These are phyloP conservation scores for Dioscorea cayenensis DNA, from an alignment of 116 monocot species.

Conservation along the genomic window DNA sequence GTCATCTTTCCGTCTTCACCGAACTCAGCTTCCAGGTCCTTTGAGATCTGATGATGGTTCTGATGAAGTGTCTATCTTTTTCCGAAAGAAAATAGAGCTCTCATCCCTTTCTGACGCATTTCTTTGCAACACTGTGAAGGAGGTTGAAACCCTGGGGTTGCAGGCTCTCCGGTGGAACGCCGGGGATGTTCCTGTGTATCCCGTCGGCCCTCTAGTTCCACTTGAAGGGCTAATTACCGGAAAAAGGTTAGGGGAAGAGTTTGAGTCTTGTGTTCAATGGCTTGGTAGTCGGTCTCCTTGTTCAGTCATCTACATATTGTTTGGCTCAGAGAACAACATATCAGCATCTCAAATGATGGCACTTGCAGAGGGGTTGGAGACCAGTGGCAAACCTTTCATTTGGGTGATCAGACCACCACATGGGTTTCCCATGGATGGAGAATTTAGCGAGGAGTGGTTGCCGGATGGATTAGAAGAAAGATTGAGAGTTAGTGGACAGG, in stretches of 20 bases:
- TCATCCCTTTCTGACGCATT: constrained; percentile 12
- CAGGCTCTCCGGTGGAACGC: constrained; percentile 7
- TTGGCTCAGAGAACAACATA: constrained; percentile 2
- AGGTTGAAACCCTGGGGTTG: constrained; percentile 22
- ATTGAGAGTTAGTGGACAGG: neutral
- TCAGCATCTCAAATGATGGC: neutral
- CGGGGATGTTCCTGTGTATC: constrained; percentile 9
- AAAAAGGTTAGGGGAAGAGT: no score
- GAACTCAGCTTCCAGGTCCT: constrained; percentile 17
- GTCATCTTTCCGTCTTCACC: constrained; percentile 15
- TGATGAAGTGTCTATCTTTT: constrained; percentile 19
- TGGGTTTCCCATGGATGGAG: neutral
- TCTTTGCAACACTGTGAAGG: constrained; percentile 41
- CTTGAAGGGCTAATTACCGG: no score
- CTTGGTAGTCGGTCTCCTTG: no score
- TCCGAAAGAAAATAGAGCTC: constrained; percentile 18
- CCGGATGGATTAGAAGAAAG: neutral
- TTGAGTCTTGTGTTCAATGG: no score
- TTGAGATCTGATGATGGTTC: constrained; percentile 8
- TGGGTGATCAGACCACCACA: neutral
- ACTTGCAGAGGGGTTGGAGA: neutral
- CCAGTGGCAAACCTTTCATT: neutral
- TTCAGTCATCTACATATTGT: neutral
- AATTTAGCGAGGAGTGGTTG: neutral
- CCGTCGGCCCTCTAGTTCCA: constrained; percentile 27